phyloP scores from a whole-genome alignment of 257 asterid genomes.

The Fraxinus quadrangulata region DNA sequence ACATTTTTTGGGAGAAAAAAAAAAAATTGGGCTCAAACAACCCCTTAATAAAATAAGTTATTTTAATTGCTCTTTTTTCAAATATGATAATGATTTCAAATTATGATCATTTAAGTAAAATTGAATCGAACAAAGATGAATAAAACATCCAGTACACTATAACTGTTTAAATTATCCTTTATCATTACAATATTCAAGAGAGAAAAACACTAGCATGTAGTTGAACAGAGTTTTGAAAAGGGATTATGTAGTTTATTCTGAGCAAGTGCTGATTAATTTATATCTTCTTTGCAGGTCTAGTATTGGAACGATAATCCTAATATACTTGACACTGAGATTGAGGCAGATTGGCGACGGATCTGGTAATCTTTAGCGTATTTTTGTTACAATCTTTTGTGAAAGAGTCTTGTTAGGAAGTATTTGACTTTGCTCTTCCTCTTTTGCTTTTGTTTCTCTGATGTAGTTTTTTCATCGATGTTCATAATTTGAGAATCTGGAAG shows the following conservation, averaged over 20 bases:
- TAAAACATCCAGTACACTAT: no score
- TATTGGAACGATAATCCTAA: conserved; percentile 79
- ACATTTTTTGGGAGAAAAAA: no score
- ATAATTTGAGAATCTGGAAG: conserved; percentile 30
- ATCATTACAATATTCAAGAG: no score
- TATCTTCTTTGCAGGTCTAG: conserved; percentile 61
- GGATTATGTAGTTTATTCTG: not conserved
- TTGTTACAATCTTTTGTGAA: not conserved
- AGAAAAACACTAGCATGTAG: not conserved
- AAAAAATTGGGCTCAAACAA: no score
- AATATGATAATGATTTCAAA: not conserved
- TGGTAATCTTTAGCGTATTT: conserved; percentile 38
- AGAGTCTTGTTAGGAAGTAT: conserved; percentile 25
- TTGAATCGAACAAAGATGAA: not conserved
- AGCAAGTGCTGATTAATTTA: not conserved
- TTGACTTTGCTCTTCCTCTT: conserved; percentile 10
- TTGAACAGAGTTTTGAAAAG: not conserved
- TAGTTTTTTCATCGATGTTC: conserved; percentile 38
- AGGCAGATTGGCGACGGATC: conserved; percentile 61
- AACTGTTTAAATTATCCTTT: no score
- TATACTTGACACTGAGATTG: conserved; percentile 83
- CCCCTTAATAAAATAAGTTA: no score
- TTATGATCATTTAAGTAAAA: no score
- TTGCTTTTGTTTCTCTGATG: conserved; percentile 2
- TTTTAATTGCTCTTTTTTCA: conserved; percentile 15